Base-by-base conservation (phyloP, 2,329 filamentous ascomycete species). In the Fusarium oxysporum region DNA sequence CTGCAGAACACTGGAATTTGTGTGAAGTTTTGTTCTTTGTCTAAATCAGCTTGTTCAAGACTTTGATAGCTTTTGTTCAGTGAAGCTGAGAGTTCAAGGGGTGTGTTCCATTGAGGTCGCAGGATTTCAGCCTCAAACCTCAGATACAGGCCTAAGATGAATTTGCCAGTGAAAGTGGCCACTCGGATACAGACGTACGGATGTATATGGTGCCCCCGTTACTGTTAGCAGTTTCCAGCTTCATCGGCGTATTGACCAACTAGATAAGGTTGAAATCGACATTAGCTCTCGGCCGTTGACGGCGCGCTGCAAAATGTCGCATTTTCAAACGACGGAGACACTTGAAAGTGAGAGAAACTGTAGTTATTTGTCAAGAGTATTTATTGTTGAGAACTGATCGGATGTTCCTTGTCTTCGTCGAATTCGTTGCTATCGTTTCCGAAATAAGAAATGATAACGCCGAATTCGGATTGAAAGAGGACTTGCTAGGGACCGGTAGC, bases 91-190 rank as follows among this genome's bases (percentile, higher is more conserved):
- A 0, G 17, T 23, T 11, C 17, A 11, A 21, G 8, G 16, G 12
- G 3, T 0, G 1, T 51, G 30, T 51, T 35, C n/a, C 3, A 7
- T 19, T 14, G 2, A 10, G n/a, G 0, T 11, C 47, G 0, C 2
- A 21, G 6, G 19, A 1, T 0, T 2, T 10, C 11, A 19, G 8
- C n/a, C 30, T 35, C 8, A 35, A n/a, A 6, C 5, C 12, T 23
- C 23, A 23, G 23, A 23, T 23, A 23, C 23, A 23, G 23, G 23
- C 23, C 23, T 23, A 23, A 23, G 23, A 25, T 25, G 11, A 0
- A 0, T 10, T 13, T 14, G 11, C n/a, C 47, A 51, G n/a, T 51
- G 30, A n/a, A 2, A 23, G 21, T 3, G 17, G 3, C 16, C 3
- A 5, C 5, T 14, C 17, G 0, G 0, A 23, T 23, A 25, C 23